Evolutionary conservation across 352 stramenopile genomes (phyloP).

Genomic region (Elongisporangium senticosum): DNA sequence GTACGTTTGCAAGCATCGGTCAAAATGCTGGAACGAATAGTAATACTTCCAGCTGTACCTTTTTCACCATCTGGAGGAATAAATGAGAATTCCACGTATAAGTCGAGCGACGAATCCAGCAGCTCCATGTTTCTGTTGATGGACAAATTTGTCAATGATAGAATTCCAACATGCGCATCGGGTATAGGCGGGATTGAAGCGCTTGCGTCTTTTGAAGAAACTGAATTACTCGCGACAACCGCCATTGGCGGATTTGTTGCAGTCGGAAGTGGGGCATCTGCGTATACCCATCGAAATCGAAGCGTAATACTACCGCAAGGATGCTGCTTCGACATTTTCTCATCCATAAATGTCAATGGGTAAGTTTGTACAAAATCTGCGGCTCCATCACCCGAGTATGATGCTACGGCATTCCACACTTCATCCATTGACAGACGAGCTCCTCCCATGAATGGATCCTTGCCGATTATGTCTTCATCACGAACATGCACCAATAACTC

Average conservation of each 20-base stretch:
- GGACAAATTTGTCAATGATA: constrained; percentile 18
- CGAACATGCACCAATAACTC: constrained; percentile 28
- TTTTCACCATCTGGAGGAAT: background rate
- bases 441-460: constrained; percentile 39
- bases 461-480: constrained; percentile 32
- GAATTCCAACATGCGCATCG: constrained; percentile 11
- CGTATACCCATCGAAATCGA: constrained; percentile 34
- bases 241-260: background rate
- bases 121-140: constrained; percentile 15
- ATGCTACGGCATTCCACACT: constrained; percentile 17
- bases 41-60: constrained; percentile 3
- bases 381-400: constrained; percentile 1
- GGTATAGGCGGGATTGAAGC: background rate
- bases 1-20: constrained; percentile 23
- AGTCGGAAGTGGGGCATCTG: constrained; percentile 18
- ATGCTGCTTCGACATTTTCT: constrained; percentile 38
- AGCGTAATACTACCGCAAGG: constrained; percentile 26
- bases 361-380: constrained; percentile 23
- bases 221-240: background rate
- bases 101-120: constrained; percentile 26
- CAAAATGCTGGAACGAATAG: constrained; percentile 14
- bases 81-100: constrained; percentile 24
- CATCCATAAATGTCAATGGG: constrained; percentile 26
- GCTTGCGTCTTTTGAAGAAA: no score
- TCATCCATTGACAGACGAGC: constrained; percentile 22